Evolutionary conservation across 2,329 filamentous ascomycete genomes (phyloP), one percentile per base, ranked within the genome.

Genomic region (Fusarium anguioides): DNA sequence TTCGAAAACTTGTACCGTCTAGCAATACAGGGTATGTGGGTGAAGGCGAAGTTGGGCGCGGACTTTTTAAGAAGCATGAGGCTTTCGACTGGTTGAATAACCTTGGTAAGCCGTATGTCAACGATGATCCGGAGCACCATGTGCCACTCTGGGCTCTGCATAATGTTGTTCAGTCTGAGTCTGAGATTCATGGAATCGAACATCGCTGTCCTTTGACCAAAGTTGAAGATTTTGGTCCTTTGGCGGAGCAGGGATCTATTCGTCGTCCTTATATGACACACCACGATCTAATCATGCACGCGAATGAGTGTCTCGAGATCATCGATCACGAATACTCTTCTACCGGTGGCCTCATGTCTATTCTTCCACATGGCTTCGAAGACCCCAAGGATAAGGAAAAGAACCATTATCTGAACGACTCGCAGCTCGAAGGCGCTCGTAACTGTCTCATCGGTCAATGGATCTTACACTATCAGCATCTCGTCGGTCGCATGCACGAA

Each of bases 51-150:
- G 27, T n/a, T n/a, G 68, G 81, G n/a, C 66, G 77, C 21, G 66
- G 70, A 18, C 47, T 24, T 12, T 85, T 84, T 66, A 61, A 72
- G 6, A 72, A 78, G 57, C 76, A 80, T 33, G 81, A 86, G 54
- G 83, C 85, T 3, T 88, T 85, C 66, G 87, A 89, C 77, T 89
- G 83, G 79, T 78, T 89, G 45, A 82, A 80, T 50, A 79, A 87
- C 61, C 78, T 89, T 6, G 73, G 73, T n/a, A 65, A 59, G 23
- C 80, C 81, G 1, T 89, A 89, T 70, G 63, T 73, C 20, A 86
- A 82, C 56, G 77, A 81, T 36, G 83, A 86, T 60, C 75, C 76
- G 17, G 76, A 74, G 46, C 84, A 87, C 69, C 75, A 82, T 64
- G 74, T 77, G 24, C 84, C 83, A 8, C 79, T 87, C 23, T 78